phyloP scores from a whole-genome alignment of 2,329 filamentous ascomycete species.

The Beauveria bassiana region DNA sequence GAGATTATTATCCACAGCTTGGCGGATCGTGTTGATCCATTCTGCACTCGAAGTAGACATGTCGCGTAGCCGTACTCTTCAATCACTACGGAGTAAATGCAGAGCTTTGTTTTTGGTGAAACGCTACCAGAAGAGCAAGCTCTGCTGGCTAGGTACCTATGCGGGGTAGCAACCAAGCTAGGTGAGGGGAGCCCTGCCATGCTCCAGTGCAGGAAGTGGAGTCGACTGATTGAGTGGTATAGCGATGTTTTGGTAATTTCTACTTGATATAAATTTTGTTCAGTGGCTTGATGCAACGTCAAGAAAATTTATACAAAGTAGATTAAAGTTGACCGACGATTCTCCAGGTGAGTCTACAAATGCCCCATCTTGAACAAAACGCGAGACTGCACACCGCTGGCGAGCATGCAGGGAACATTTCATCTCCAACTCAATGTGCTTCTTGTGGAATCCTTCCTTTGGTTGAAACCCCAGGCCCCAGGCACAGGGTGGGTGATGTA shows the following conservation, averaged over 20 bases:
- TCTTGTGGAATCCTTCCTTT: too few species aligned
- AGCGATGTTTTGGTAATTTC: not conserved
- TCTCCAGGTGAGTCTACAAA: not conserved
- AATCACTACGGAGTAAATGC: not conserved
- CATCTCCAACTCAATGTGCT: too few species aligned
- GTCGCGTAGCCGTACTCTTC: not conserved
- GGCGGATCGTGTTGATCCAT: not conserved
- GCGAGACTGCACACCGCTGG: too few species aligned
- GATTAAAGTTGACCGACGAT: not conserved
- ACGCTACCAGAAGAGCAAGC: too few species aligned
- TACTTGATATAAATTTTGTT: not conserved
- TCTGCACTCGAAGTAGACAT: not conserved
- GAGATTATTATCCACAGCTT: not conserved
- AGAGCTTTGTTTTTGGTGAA: not conserved
- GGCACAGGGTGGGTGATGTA: too few species aligned
- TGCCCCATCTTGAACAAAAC: too few species aligned
- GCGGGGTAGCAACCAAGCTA: not conserved
- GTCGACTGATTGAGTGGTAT: not conserved
- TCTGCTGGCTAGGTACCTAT: not conserved
- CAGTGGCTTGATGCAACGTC: slow-evolving; percentile 2
- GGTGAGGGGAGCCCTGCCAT: not conserved
- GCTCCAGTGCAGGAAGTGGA: not conserved
- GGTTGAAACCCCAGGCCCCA: too few species aligned
- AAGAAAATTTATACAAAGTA: not conserved
- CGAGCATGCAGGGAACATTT: too few species aligned